A percentile compares a stretch with the other conserved stretches of the same genome.
Evolutionary conservation across 768 basidiomycete genomes (phyloP).

Genomic region (Naganishia onofrii): DNA sequence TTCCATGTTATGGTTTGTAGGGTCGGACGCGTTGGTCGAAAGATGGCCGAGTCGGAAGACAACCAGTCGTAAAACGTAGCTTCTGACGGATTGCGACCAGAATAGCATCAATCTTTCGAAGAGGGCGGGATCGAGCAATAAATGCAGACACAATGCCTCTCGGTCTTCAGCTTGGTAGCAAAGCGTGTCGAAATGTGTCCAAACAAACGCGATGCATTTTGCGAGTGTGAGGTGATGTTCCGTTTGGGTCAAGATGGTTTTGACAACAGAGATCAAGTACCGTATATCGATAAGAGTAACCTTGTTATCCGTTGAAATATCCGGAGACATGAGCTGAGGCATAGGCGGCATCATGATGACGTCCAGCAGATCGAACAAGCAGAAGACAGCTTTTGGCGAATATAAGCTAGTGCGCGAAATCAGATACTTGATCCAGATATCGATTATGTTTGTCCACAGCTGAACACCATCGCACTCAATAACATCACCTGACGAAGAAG

Average conservation of each 20-base stretch:
- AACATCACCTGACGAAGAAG: conserved; percentile 33
- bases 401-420: conserved; percentile 54
- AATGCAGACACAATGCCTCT: conserved; percentile 50
- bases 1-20: conserved; percentile 44
- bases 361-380: conserved; percentile 55
- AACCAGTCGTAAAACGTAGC: conserved; percentile 52
- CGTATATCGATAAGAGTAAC: conserved; percentile 48
- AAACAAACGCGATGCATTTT: conserved; percentile 54
- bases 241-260: conserved; percentile 52
- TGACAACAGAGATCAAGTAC: conserved; percentile 52
- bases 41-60: conserved; percentile 55
- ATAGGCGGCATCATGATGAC: conserved; percentile 52
- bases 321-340: conserved; percentile 32
- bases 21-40: conserved; percentile 43
- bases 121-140: conserved; percentile 52
- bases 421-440: conserved; percentile 52
- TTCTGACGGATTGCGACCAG: conserved; percentile 51
- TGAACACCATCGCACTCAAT: conserved; percentile 46
- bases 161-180: conserved; percentile 50
- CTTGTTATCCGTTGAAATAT: conserved; percentile 7
- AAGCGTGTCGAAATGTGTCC: conserved; percentile 54
- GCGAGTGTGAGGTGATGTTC: conserved; percentile 56
- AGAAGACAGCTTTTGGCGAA: conserved; percentile 55
- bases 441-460: conserved; percentile 53
- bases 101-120: conserved; percentile 54